Conservation (phyloP, 306 rosid genomes). For the Quillaja saponaria region DNA sequence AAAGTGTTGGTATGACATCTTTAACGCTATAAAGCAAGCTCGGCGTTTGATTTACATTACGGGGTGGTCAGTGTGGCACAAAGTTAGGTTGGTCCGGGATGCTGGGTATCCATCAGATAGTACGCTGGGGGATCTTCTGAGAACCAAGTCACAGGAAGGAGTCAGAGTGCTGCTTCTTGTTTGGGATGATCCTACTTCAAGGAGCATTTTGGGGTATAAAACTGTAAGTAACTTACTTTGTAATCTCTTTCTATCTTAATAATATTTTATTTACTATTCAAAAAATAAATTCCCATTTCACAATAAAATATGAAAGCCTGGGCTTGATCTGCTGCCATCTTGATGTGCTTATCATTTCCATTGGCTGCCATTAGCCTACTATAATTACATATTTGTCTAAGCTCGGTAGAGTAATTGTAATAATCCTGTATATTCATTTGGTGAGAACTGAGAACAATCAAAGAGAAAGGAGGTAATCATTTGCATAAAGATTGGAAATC, state of each 20-base stretch:
- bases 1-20: constrained; percentile 84
- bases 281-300: no score
- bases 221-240: constrained; percentile 56
- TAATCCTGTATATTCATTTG: no score
- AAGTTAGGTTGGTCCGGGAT: constrained; percentile 76
- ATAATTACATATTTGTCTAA: no score
- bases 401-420: no score
- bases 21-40: constrained; percentile 72
- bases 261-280: no score
- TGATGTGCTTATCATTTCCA: not conserved
- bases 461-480: no score
- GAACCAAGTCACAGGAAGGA: constrained; percentile 90
- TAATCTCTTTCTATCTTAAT: no score
- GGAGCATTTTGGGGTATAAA: constrained; percentile 80
- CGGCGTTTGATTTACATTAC: constrained; percentile 76
- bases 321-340: constrained; percentile 8
- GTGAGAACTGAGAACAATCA: no score
- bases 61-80: constrained; percentile 99
- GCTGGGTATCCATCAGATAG: constrained; percentile 37
- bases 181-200: constrained; percentile 98
- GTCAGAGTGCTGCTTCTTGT: constrained; percentile 94
- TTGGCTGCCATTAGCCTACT: no score
- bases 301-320: constrained; percentile 4
- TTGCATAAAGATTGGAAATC: no score
- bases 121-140: constrained; percentile 76